phyloP scores from a whole-genome alignment of 768 basidiomycete genomes.

The Mycena amicta region DNA sequence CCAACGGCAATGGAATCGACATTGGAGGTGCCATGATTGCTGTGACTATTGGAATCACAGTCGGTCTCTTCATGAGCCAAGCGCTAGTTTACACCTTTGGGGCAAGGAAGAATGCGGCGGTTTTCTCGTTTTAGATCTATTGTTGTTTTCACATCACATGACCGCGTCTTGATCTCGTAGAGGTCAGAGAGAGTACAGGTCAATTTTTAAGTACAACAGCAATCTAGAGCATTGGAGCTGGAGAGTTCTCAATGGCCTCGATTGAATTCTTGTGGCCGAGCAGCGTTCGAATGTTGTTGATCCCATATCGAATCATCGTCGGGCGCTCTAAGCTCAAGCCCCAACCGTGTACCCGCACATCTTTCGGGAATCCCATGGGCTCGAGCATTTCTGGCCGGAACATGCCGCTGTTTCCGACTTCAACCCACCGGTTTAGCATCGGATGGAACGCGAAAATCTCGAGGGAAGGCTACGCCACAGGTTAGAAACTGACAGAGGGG shows the following conservation, averaged over 20 bases:
- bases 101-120: conserved; percentile 77
- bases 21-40: conserved; percentile 87
- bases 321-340: conserved; percentile 93
- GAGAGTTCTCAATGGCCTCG: conserved; percentile 84
- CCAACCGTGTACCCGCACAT: conserved; percentile 97
- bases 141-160: conserved; percentile 1
- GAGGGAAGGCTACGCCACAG: conserved; percentile 72
- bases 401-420: conserved; percentile 99
- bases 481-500: not conserved
- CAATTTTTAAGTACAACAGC: conserved; percentile 33
- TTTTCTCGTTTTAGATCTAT: conserved; percentile 72
- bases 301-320: conserved; percentile 98
- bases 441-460: conserved; percentile 99
- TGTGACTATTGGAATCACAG: conserved; percentile 90
- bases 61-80: conserved; percentile 87
- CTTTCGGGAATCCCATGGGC: conserved; percentile 97
- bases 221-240: conserved; percentile 85
- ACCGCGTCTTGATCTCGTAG: too few relatives aligned
- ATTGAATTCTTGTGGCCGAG: conserved; percentile 97
- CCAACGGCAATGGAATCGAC: conserved; percentile 79
- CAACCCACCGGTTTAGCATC: conserved; percentile 91
- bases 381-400: conserved; percentile 99
- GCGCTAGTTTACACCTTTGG: conserved; percentile 88
- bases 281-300: conserved; percentile 94
- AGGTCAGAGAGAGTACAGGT: too few relatives aligned